Conservation (phyloP, 2,329 filamentous ascomycete genomes). For the Aphanoascus verrucosus region DNA sequence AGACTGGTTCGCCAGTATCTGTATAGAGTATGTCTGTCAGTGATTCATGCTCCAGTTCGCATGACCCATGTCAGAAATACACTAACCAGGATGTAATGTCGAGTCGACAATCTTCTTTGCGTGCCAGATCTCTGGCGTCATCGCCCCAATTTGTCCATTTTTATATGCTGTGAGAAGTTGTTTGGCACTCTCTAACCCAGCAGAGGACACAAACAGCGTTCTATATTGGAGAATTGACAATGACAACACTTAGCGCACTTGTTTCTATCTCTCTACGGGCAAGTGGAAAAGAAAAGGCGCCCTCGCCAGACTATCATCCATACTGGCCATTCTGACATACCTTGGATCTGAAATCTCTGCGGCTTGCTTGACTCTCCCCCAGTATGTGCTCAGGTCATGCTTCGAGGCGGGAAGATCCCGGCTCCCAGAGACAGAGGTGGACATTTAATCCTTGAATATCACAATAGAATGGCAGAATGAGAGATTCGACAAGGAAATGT, state of each 20-base stretch:
- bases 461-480: background rate
- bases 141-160: slow-evolving; percentile 60
- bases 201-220: slow-evolving; percentile 68
- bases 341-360: slow-evolving; percentile 87
- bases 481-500: background rate
- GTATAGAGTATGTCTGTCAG: background rate
- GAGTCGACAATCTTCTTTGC: slow-evolving; percentile 97
- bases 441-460: slow-evolving; percentile 36
- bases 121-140: slow-evolving; percentile 85
- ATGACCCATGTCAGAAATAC: background rate
- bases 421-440: slow-evolving; percentile 50
- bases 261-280: background rate
- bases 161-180: slow-evolving; percentile 73
- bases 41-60: background rate
- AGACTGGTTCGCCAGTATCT: slow-evolving; percentile 88
- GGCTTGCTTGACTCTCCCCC: slow-evolving; percentile 84
- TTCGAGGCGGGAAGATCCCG: slow-evolving; percentile 84
- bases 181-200: slow-evolving; percentile 79
- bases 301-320: background rate
- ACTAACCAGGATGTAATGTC: slow-evolving; percentile 79
- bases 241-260: background rate
- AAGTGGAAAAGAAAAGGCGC: background rate
- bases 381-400: slow-evolving; percentile 87
- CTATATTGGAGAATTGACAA: slow-evolving; percentile 39
- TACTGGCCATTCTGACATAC: slow-evolving; percentile 51